These are phyloP conservation scores for Lunasporangiospora selenospora DNA, from an alignment of 192 early-diverging fungal genomes.

Conservation along the genomic window DNA sequence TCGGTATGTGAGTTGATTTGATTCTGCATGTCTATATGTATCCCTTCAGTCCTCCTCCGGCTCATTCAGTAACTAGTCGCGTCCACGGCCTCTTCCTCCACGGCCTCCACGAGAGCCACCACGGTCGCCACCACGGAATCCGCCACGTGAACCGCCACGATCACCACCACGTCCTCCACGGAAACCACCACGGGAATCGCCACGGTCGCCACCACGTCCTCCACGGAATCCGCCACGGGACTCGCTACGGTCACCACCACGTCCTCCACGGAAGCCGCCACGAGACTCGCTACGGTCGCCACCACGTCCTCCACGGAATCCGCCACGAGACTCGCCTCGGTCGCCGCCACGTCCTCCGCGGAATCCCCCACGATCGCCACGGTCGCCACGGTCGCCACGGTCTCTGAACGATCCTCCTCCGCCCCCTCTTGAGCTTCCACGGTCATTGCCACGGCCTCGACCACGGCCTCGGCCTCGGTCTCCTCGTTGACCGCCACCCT, in stretches of 20 bases:
- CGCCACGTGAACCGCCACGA: constrained; percentile 4
- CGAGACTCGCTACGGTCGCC: constrained; percentile 4
- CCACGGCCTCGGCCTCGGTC: too few relatives aligned
- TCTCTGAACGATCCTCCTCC: constrained; percentile 12
- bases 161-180: constrained; percentile 20
- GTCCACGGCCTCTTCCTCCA: constrained; percentile 7
- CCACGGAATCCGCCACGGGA: constrained; percentile 7
- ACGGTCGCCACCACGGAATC: constrained; percentile 5
- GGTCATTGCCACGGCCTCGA: neutral
- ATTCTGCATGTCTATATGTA: too few relatives aligned
- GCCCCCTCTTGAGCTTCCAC: neutral
- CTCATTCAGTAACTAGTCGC: too few relatives aligned
- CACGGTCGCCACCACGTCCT: constrained; percentile 8
- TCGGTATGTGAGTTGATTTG: too few relatives aligned
- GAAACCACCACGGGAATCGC: constrained; percentile 21
- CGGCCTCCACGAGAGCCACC: constrained; percentile 26
- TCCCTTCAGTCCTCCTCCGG: too few relatives aligned
- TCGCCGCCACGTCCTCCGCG: constrained; percentile 8
- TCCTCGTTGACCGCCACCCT: constrained; percentile 26
- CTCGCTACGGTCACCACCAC: constrained; percentile 15
- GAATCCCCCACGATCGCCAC: constrained; percentile 13
- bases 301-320: constrained; percentile 7
- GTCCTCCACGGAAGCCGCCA: constrained; percentile 5
- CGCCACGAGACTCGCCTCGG: constrained; percentile 3
- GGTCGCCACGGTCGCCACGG: constrained; percentile 1